Conservation (phyloP, 495 filamentous ascomycete species). For the Hypoxylon trugodes region DNA sequence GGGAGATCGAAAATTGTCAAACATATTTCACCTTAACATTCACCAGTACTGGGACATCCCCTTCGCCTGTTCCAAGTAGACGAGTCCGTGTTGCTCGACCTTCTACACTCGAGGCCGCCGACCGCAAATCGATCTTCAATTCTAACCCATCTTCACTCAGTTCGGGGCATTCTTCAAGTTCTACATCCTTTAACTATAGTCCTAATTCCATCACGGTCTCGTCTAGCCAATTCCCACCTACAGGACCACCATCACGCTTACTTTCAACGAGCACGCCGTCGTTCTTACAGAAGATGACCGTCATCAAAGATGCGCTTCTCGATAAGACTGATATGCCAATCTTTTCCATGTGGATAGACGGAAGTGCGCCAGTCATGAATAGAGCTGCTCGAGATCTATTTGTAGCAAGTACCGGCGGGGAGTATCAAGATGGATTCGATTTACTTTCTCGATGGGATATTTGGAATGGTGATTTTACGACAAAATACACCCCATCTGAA, state of each 20-base stretch:
- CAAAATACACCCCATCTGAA: slow-evolving; percentile 62
- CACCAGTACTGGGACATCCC: slow-evolving; percentile 55
- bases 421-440: slow-evolving; percentile 57
- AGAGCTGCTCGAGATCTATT: slow-evolving; percentile 65
- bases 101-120: slow-evolving; percentile 47
- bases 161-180: slow-evolving; percentile 50
- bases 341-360: slow-evolving; percentile 76
- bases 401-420: slow-evolving; percentile 49
- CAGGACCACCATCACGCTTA: slow-evolving; percentile 63
- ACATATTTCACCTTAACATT: slow-evolving; percentile 73
- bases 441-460: slow-evolving; percentile 62
- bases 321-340: slow-evolving; percentile 73
- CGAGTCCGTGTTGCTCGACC: slow-evolving; percentile 42
- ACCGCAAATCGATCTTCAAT: slow-evolving; percentile 44
- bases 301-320: slow-evolving; percentile 75
- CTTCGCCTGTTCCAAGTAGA: slow-evolving; percentile 34
- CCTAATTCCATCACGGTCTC: slow-evolving; percentile 53
- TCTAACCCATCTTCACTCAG: slow-evolving; percentile 55
- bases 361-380: slow-evolving; percentile 70
- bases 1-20: slow-evolving; percentile 63
- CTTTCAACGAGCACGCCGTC: slow-evolving; percentile 61
- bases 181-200: slow-evolving; percentile 49
- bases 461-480: slow-evolving; percentile 69
- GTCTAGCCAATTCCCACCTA: slow-evolving; percentile 63
- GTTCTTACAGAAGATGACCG: slow-evolving; percentile 67